Evolutionary conservation across 108 stramenopile genomes (phyloP).

Genomic region (Pseudonitzschia pungens): DNA sequence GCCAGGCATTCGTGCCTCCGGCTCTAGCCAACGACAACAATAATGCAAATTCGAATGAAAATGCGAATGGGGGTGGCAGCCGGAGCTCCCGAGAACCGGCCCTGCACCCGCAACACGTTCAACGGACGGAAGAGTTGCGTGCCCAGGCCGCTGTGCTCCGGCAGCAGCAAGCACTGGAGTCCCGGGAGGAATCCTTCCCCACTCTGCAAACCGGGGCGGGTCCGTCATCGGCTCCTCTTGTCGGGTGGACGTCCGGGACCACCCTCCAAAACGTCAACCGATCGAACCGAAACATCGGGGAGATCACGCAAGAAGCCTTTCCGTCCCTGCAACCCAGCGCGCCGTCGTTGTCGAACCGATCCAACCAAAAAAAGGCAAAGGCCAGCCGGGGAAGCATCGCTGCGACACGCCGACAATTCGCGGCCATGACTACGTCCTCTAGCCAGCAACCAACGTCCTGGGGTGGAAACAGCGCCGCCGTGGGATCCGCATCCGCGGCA

Average conservation of each 20-base stretch:
- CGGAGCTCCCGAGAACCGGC: conserved; percentile 7
- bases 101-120: conserved; percentile 72
- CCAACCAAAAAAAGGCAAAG: conserved; percentile 16
- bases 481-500: not conserved
- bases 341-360: not conserved
- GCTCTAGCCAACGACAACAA: conserved; percentile 42
- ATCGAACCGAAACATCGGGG: conserved; percentile 20
- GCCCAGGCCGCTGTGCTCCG: conserved; percentile 54
- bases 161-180: conserved; percentile 43
- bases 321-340: conserved; percentile 37
- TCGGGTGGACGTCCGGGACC: conserved; percentile 44
- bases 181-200: conserved; percentile 62
- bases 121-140: conserved; percentile 76
- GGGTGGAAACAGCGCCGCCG: not conserved
- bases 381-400: conserved; percentile 16
- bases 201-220: conserved; percentile 31
- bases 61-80: too few relatives aligned
- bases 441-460: not conserved
- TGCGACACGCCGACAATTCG: conserved; percentile 29
- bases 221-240: conserved; percentile 22
- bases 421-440: conserved; percentile 31
- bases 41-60: not conserved
- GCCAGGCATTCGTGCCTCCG: conserved; percentile 86
- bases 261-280: conserved; percentile 24
- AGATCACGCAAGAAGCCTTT: conserved; percentile 43